Base-by-base conservation (phyloP, 257 asterid species). In the Penstemon newberryi region DNA sequence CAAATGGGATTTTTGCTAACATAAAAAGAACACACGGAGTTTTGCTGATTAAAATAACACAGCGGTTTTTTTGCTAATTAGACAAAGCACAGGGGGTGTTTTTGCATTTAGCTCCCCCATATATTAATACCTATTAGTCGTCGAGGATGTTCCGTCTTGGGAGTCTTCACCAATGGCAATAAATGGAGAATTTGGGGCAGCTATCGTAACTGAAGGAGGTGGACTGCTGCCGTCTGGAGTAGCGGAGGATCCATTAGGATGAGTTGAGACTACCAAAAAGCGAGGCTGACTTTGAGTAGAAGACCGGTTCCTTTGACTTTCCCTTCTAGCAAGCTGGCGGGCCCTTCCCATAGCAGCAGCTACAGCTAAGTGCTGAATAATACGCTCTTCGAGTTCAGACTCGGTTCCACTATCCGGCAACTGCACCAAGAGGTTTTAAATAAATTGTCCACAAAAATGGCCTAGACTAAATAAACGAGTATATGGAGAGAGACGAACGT, bases 281-380 rank as follows among this genome's bases (percentile, higher is more conserved):
- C 82, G 94, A 50, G 94, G 92, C 60, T 83, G 95, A 4, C 90
- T 87, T 69, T 85, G 92, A 56, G 80, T 63, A 9, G 96, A 88
- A 64, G 97, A 73, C 78, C 94, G 80, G 67, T 75, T 76, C 68
- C 92, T 73, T 61, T 86, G 96, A 52, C 90, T 87, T 54, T 88
- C 96, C 64, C 96, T 82, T 70, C 96, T 75, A 60, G 88, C 86
- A 69, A 90, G 77, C 71, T 90, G 89, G 61, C 95, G 90, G 55
- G 95, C 82, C 82, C 96, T 79, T 61, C 97, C 97, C 97, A 88
- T 88, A 41, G 97, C 89, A 55, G 97, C 96, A 4, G 95, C 97
- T 40, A 95, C 97, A 55, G 94, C 92, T 65, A 90, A 82, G 83
- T 90, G 97, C 82, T 88, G 97, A 75, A 90, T 79, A 55, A 90